A percentile compares a stretch with the other conserved stretches of the same genome.
phyloP scores from a whole-genome alignment of 331 rosid species.

The Acacia pycnantha region DNA sequence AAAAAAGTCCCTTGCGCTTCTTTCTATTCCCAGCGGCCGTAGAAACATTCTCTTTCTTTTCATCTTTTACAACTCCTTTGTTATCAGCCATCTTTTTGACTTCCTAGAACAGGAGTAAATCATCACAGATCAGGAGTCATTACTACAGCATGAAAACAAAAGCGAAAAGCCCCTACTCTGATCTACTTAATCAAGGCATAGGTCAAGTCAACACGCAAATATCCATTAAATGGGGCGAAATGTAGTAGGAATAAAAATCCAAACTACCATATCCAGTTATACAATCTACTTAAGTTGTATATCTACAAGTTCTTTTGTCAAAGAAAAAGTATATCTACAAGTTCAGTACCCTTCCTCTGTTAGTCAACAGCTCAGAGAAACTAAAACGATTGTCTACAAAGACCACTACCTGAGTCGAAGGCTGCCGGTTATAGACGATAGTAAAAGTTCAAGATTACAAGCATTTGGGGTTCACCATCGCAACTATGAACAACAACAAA shows the following conservation, averaged over 20 bases:
- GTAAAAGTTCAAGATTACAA: background rate
- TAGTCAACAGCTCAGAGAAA: background rate
- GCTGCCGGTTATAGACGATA: background rate
- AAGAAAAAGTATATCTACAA: background rate
- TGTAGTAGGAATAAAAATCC: background rate
- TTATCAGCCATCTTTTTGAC: slow-evolving; percentile 67
- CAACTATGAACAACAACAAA: background rate
- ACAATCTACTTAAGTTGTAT: background rate
- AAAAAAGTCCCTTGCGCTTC: slow-evolving; percentile 59
- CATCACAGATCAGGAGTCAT: background rate
- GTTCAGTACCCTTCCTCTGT: background rate
- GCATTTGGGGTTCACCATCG: background rate
- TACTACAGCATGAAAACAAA: background rate
- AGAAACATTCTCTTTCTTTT: slow-evolving; percentile 41
- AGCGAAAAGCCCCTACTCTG: background rate
- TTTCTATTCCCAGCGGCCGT: slow-evolving; percentile 34
- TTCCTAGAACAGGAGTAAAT: slow-evolving; percentile 10
- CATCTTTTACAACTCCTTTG: slow-evolving; percentile 57
- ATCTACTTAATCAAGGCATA: background rate
- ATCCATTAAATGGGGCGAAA: background rate
- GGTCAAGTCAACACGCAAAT: background rate
- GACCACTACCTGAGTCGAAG: background rate
- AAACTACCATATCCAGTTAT: background rate
- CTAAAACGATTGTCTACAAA: background rate
- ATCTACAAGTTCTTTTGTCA: no score